phyloP scores from a whole-genome alignment of 108 stramenopile genomes.

The Pseudonitzschia multistriata region DNA sequence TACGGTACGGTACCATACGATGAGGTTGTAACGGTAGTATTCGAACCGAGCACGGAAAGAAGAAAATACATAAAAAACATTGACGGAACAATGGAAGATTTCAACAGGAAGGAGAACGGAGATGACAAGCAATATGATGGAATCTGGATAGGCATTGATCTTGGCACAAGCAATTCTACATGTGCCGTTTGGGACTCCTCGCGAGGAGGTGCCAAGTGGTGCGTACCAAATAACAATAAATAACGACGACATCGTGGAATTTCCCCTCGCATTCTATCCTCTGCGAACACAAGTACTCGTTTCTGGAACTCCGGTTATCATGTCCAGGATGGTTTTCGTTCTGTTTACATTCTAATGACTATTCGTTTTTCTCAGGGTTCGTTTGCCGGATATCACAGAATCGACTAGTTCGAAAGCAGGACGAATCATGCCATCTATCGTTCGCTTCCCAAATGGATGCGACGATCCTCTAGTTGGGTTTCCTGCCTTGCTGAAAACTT shows the following conservation, averaged over 20 bases:
- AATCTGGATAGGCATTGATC: constrained; percentile 81
- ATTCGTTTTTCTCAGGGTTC: constrained; percentile 6
- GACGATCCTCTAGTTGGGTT: constrained; percentile 23
- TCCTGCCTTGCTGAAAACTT: constrained; percentile 8
- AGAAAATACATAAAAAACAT: background rate
- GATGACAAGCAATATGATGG: constrained; percentile 24
- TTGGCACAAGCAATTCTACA: constrained; percentile 81
- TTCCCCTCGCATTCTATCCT: background rate
- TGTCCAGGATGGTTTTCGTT: constrained; percentile 13
- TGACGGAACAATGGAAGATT: background rate
- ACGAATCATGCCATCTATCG: constrained; percentile 39
- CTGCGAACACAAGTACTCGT: no score
- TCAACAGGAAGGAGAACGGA: background rate
- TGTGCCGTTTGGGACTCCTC: constrained; percentile 75
- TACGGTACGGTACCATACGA: no score
- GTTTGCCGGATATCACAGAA: constrained; percentile 10
- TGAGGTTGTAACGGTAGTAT: no score
- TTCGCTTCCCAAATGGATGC: constrained; percentile 15
- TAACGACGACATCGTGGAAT: background rate
- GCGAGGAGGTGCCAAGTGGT: constrained; percentile 61
- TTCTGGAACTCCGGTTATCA: background rate
- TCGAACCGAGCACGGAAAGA: no score
- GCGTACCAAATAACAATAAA: background rate
- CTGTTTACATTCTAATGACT: background rate
- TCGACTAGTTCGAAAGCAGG: constrained; percentile 19